Evolutionary conservation across 208 protist genomes (phyloP).

Genomic region (Leishmania aethiopica): DNA sequence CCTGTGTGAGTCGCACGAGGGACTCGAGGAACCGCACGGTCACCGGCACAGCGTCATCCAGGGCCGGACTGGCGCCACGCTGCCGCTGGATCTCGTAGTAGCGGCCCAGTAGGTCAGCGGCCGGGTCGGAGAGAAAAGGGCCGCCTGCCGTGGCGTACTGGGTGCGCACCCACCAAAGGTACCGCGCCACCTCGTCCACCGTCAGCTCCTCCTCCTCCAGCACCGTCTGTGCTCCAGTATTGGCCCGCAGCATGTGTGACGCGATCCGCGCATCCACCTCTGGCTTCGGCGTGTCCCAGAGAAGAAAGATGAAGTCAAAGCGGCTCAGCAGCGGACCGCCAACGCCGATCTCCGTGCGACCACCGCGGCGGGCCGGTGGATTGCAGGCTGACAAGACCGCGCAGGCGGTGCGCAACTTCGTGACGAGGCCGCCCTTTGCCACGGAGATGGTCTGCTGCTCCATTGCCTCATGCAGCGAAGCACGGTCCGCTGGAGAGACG

Average conservation of each 20-base stretch:
- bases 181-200: slow-evolving; percentile 66
- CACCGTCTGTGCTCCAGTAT: slow-evolving; percentile 31
- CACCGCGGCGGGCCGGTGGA: slow-evolving; percentile 71
- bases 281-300: slow-evolving; percentile 90
- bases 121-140: slow-evolving; percentile 70
- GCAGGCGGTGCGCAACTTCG: slow-evolving; percentile 94
- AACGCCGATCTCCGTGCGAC: slow-evolving; percentile 91
- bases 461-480: slow-evolving; percentile 98
- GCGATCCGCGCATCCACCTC: slow-evolving; percentile 90
- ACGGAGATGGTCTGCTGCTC: slow-evolving; percentile 98
- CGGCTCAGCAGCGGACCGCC: slow-evolving; percentile 95
- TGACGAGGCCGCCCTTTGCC: slow-evolving; percentile 96
- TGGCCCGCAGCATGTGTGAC: slow-evolving; percentile 76
- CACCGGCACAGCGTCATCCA: slow-evolving; percentile 91
- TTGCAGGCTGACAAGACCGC: slow-evolving; percentile 97
- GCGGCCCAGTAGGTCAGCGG: slow-evolving; percentile 68
- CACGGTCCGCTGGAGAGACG: slow-evolving; percentile 94
- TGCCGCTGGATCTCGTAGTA: slow-evolving; percentile 83
- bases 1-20: slow-evolving; percentile 94
- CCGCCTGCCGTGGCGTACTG: slow-evolving; percentile 72
- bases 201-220: slow-evolving; percentile 37
- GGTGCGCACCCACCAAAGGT: slow-evolving; percentile 78
- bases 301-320: slow-evolving; percentile 97
- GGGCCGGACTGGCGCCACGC: slow-evolving; percentile 64
- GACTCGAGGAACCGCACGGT: slow-evolving; percentile 97